phyloP scores from a whole-genome alignment of 2,329 filamentous ascomycete genomes.

The Tetracladium maxilliforme region DNA sequence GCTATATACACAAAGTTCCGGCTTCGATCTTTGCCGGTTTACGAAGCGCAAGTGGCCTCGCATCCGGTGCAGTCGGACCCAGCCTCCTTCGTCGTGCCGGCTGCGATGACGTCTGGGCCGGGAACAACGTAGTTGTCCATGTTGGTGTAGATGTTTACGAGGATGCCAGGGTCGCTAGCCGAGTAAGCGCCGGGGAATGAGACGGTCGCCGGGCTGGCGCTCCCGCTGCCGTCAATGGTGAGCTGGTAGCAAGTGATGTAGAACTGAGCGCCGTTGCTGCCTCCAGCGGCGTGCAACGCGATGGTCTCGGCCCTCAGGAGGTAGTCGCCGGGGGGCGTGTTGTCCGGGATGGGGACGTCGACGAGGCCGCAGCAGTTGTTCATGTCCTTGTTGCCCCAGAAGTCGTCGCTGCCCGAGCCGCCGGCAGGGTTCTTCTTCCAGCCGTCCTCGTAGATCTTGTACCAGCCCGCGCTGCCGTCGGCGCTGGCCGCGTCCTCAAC shows the following conservation, averaged over 20 bases:
- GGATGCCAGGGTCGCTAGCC: constrained; percentile 28
- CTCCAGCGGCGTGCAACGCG: constrained; percentile 33
- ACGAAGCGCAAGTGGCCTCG: no score
- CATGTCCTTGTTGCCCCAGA: constrained; percentile 32
- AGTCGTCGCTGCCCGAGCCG: constrained; percentile 25
- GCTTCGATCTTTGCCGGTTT: no score
- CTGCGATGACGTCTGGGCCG: constrained; percentile 17
- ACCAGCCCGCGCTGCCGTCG: constrained; percentile 27
- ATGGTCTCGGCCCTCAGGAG: constrained; percentile 38
- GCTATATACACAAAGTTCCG: no score
- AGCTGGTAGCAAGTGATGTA: constrained; percentile 26
- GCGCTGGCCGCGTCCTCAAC: constrained; percentile 30
- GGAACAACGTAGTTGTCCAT: constrained; percentile 21
- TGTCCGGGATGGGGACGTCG: constrained; percentile 32
- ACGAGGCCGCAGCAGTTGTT: constrained; percentile 25
- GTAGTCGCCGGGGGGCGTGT: constrained; percentile 36
- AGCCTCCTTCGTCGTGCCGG: no score
- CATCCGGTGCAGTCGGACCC: no score
- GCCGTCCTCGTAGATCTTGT: constrained; percentile 36
- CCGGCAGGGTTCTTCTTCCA: constrained; percentile 20
- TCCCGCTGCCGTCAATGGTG: constrained; percentile 27
- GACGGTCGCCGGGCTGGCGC: constrained; percentile 23
- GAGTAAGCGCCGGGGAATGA: constrained; percentile 33
- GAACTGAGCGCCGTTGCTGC: constrained; percentile 19
- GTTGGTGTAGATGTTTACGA: constrained; percentile 27